These are phyloP conservation scores for Leccinum pachyderme DNA, from an alignment of 1,284 basidiomycete species.

Conservation along the genomic window DNA sequence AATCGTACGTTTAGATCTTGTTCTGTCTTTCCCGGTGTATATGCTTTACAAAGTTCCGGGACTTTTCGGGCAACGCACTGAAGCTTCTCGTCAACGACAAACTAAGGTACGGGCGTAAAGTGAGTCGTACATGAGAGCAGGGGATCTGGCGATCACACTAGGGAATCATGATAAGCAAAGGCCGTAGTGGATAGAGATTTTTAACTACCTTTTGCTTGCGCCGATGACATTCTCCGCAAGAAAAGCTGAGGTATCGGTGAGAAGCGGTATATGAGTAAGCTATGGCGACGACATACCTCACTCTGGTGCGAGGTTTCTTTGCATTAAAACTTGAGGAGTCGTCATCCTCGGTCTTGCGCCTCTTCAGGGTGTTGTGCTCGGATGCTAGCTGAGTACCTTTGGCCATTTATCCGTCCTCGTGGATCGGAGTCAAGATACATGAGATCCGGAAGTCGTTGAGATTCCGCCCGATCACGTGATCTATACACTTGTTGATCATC, in stretches of 20 bases:
- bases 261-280: neutral
- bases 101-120: conserved; percentile 1
- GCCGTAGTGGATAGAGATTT: conserved; percentile 1
- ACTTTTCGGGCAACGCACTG: conserved; percentile 81
- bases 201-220: conserved; percentile 72
- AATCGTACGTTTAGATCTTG: conserved; percentile 73
- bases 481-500: neutral
- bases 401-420: conserved; percentile 29
- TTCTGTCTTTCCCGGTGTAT: conserved; percentile 80
- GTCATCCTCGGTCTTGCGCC: conserved; percentile 67
- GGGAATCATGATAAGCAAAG: conserved; percentile 21
- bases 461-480: conserved; percentile 28
- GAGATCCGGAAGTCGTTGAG: conserved; percentile 3
- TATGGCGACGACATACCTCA: conserved; percentile 46
- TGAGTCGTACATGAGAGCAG: conserved; percentile 64
- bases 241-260: conserved; percentile 53
- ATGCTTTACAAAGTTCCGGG: conserved; percentile 80
- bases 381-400: conserved; percentile 23
- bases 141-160: conserved; percentile 80
- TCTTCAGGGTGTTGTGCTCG: conserved; percentile 42
- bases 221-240: conserved; percentile 83
- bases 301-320: conserved; percentile 74
- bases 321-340: conserved; percentile 40
- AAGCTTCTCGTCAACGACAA: conserved; percentile 12
- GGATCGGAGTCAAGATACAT: conserved; percentile 28